A percentile compares a stretch with the other conserved stretches of the same genome.
phyloP scores from a whole-genome alignment of 768 basidiomycete species.

The Podaxis rugospora region DNA sequence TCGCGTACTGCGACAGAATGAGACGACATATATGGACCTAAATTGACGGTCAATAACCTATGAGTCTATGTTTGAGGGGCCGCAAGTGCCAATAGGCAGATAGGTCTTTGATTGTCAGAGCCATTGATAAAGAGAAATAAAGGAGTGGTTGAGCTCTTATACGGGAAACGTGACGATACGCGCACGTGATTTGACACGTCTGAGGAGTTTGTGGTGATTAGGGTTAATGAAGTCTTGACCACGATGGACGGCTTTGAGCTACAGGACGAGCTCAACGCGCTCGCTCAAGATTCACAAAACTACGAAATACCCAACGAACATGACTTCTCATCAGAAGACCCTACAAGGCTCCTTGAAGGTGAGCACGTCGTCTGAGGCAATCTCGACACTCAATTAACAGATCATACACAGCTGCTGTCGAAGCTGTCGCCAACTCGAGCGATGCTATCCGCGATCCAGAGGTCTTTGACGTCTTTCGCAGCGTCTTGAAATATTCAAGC shows the following conservation, averaged over 20 bases:
- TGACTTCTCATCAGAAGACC: slow-evolving; percentile 55
- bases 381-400: not conserved
- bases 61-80: no score
- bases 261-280: slow-evolving; percentile 68
- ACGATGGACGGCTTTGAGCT: slow-evolving; percentile 56
- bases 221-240: slow-evolving; percentile 19
- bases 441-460: slow-evolving; percentile 64
- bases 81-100: no score
- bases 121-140: no score
- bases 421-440: slow-evolving; percentile 70
- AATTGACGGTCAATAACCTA: no score
- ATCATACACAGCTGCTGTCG: slow-evolving; percentile 61
- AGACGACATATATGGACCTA: no score
- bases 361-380: slow-evolving; percentile 13
- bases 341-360: slow-evolving; percentile 58
- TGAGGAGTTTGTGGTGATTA: not conserved
- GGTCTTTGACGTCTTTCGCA: slow-evolving; percentile 79
- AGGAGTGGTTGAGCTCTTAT: no score
- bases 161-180: not conserved
- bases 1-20: no score
- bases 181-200: slow-evolving; percentile 5
- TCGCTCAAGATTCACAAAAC: slow-evolving; percentile 47
- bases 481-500: slow-evolving; percentile 72
- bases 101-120: no score
- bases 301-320: slow-evolving; percentile 71